Evolutionary conservation across 2,329 filamentous ascomycete species (phyloP), one percentile per base, ranked within the genome.

Genomic region (Cylindrodendrum hubeiense): DNA sequence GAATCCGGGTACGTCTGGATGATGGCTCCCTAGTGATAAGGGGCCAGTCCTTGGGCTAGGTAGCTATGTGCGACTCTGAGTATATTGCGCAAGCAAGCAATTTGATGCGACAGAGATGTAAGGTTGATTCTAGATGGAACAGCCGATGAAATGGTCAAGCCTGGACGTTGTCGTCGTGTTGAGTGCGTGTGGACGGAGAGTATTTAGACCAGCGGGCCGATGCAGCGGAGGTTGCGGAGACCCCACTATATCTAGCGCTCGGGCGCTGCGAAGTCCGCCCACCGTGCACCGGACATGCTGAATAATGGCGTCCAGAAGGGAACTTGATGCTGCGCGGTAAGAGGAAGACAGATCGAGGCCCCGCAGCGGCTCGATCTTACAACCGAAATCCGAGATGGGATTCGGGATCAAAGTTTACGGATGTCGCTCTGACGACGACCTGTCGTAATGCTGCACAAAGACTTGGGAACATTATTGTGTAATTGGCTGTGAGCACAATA

Each of bases 351-450:
- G 28, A 28, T 51, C 43, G 51, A 54, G 21, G 59, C 17, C 24
- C 57, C 51, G 58, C 37, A 57, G 12, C 63, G 63, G 63, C 46
- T 24, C 39, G 47, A 57, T 62, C 47, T 46, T 41, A 49, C 58
- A 52, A 17, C 58, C 63, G 63, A 65, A 65, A n/a, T 30, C 63
- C 63, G 61, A 64, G 22, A 44, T 26, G 28, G 17, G 22, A 6
- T 43, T 54, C 37, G 41, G 28, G 41, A 28, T 12, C 26, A 17
- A 9, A n/a, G 39, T 21, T 44, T 37, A n/a, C 19, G 50, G 21
- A 53, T 37, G 49, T 33, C 41, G 49, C 15, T 34, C 12, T 24
- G n/a, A 43, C 26, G 41, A 26, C 28, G 7, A 39, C n/a, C 37
- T n/a, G n/a, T 39, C 17, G 15, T 8, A 17, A 17, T 8, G 6